Evolutionary conservation across 768 basidiomycete genomes (phyloP), one percentile per base, ranked within the genome.

Genomic region (Leccinum imitatum): DNA sequence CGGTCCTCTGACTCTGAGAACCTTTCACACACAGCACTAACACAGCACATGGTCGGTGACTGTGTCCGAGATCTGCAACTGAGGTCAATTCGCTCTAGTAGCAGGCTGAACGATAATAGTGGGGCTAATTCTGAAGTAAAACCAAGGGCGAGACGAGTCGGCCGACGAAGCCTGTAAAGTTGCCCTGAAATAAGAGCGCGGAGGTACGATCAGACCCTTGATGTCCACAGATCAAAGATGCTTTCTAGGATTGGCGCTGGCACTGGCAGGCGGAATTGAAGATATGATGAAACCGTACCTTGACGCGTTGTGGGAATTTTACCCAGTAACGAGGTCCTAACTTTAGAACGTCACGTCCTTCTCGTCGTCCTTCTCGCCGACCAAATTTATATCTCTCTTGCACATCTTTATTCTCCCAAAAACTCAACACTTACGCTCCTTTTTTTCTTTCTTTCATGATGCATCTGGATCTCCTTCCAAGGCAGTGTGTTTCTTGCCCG

Each of bases 401-500:
- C 62, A 61, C 62, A 48, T 61, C 67, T 19, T 61, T 64, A 54
- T 53, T 65, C 59, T 54, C 55, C 30, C 27, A 63, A 56, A 64
- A 53, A 62, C 64, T 50, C 3, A 68, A 67, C 63, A 53, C 67
- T 65, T 72, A 72, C 73, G 58, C 68, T 76, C 75, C 71, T 77
- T 78, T 70, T 30, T 63, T 67, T 55, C 2, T 58, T 51, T 61
- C 55, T 52, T 35, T 65, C 70, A 80, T 19, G 44, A 46, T 69
- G 76, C 71, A 58, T 56, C 11, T 75, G 51, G 71, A 71, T 63
- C 77, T 82, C 46, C 66, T 76, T 15, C 69, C 74, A 48, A 76
- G 81, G 59, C 76, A 79, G 64, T 87, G 86, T 66, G 76, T 84
- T 39, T 56, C 72, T 46, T 89, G 88, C 68, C 76, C 80, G 15